A percentile compares a stretch with the other conserved stretches of the same genome.
These are phyloP conservation scores for Ascosphaera apis DNA, from an alignment of 2,329 filamentous ascomycete species.

Conservation along the genomic window DNA sequence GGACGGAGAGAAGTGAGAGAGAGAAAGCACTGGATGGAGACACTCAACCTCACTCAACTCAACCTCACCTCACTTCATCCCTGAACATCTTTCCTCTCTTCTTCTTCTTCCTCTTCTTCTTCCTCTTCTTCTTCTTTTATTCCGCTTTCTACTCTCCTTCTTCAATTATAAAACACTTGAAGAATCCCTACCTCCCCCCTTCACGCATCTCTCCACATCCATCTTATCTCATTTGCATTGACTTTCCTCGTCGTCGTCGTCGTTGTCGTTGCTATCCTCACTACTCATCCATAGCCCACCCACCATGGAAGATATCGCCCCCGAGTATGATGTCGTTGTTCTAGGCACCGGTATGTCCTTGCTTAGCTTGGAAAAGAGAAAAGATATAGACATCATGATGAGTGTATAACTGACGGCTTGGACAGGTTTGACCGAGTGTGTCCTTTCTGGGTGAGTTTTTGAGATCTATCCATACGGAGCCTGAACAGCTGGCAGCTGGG, in stretches of 20 bases:
- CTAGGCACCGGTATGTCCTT: slow-evolving; percentile 65
- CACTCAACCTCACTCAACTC: too few species aligned
- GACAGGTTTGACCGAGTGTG: slow-evolving; percentile 87
- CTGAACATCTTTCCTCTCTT: slow-evolving; percentile 7
- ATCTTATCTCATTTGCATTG: slow-evolving; percentile 6
- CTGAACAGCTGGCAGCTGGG: too few species aligned
- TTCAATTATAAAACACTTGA: slow-evolving; percentile 4
- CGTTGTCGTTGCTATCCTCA: slow-evolving; percentile 4
- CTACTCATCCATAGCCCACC: slow-evolving; percentile 5
- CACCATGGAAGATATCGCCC: slow-evolving; percentile 91
- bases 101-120: slow-evolving; percentile 3
- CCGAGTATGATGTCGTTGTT: slow-evolving; percentile 97
- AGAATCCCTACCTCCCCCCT: slow-evolving; percentile 12
- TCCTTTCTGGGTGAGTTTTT: slow-evolving; percentile 79
- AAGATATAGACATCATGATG: too few species aligned
- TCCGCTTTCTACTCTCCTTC: slow-evolving; percentile 28
- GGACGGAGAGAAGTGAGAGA: too few species aligned
- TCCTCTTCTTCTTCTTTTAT: slow-evolving; percentile 1
- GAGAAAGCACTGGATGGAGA: too few species aligned
- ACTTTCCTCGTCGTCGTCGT: slow-evolving; percentile 6
- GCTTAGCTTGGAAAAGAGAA: too few species aligned
- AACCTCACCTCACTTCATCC: slow-evolving; percentile 3
- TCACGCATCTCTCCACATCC: slow-evolving; percentile 6
- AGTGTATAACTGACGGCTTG: too few species aligned
- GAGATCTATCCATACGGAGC: too few species aligned